A percentile compares a stretch with the other conserved stretches of the same genome.
Evolutionary conservation across 305 asterid species (phyloP).

Genomic region (Rubia occidens): DNA sequence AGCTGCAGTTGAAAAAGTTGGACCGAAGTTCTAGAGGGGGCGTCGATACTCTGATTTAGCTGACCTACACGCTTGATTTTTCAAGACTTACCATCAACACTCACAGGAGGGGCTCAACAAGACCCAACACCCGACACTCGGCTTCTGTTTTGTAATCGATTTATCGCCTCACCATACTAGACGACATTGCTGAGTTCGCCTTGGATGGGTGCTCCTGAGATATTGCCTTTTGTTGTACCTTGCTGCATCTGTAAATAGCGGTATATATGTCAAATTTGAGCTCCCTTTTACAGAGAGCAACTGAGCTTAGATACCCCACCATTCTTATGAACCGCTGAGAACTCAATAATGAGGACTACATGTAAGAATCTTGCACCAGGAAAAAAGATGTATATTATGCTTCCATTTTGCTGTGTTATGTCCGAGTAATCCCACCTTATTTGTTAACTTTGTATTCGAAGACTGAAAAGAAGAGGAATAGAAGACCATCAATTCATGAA

Average conservation of each 20-base stretch:
- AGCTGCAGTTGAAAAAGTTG: conserved; percentile 62
- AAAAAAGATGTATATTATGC: conserved; percentile 22
- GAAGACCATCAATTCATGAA: not conserved
- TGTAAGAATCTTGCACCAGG: conserved; percentile 30
- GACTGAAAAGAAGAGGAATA: not conserved
- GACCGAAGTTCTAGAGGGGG: conserved; percentile 30
- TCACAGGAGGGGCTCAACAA: conserved; percentile 11
- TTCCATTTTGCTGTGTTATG: conserved; percentile 17
- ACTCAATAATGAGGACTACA: conserved; percentile 26
- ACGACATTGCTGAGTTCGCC: conserved; percentile 18
- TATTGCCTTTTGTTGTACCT: conserved; percentile 22
- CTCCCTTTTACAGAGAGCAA: conserved; percentile 54
- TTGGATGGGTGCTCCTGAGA: conserved; percentile 18
- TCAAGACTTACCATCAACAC: conserved; percentile 10
- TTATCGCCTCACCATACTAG: conserved; percentile 15
- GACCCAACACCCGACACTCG: not conserved
- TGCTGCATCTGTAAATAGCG: conserved; percentile 57
- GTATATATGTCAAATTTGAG: conserved; percentile 39
- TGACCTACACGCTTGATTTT: conserved; percentile 17
- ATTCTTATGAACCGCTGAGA: conserved; percentile 29
- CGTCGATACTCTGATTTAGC: conserved; percentile 14
- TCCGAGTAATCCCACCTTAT: not conserved
- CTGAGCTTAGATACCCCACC: conserved; percentile 25
- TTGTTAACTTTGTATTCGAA: not conserved
- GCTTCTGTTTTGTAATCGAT: conserved; percentile 12